A percentile compares a stretch with the other conserved stretches of the same genome.
These are phyloP conservation scores for Oryza glumipatula DNA, from an alignment of 176 grass and related monocot genomes.

Conservation along the genomic window DNA sequence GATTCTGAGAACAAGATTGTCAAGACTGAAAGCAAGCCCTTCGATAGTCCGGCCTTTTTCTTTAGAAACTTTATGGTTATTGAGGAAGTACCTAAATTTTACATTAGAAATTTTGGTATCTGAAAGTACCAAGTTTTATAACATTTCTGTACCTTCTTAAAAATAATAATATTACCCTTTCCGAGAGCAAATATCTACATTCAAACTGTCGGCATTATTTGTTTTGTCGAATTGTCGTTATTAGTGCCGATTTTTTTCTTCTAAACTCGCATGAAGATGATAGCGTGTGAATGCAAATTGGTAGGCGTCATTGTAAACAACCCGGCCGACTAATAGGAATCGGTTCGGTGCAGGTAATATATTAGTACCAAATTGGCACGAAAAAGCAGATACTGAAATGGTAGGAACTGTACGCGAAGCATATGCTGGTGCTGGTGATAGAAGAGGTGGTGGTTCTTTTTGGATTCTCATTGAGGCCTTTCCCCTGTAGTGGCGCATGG, in stretches of 20 bases:
- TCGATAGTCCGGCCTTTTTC: neutral
- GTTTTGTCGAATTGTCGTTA: neutral
- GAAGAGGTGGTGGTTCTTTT: conserved; percentile 36
- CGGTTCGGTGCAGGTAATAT: conserved; percentile 9
- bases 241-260: neutral
- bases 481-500: conserved; percentile 35
- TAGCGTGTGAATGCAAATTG: neutral
- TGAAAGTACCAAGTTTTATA: too few relatives aligned
- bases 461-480: conserved; percentile 20
- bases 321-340: neutral
- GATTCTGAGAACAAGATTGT: neutral
- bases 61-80: too few relatives aligned
- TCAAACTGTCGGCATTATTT: neutral
- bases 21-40: neutral
- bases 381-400: conserved; percentile 38
- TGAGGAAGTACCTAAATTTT: too few relatives aligned
- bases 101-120: too few relatives aligned
- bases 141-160: too few relatives aligned
- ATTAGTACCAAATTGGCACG: conserved; percentile 29
- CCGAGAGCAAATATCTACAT: too few relatives aligned
- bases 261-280: neutral
- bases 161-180: too few relatives aligned
- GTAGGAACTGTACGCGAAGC: conserved; percentile 23
- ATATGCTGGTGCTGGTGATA: conserved; percentile 42
- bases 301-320: neutral